Percentiles rank a stretch among this genome's conserved stretches.
phyloP scores from a whole-genome alignment of 805 yeast species.

The Candida morakotiae region DNA sequence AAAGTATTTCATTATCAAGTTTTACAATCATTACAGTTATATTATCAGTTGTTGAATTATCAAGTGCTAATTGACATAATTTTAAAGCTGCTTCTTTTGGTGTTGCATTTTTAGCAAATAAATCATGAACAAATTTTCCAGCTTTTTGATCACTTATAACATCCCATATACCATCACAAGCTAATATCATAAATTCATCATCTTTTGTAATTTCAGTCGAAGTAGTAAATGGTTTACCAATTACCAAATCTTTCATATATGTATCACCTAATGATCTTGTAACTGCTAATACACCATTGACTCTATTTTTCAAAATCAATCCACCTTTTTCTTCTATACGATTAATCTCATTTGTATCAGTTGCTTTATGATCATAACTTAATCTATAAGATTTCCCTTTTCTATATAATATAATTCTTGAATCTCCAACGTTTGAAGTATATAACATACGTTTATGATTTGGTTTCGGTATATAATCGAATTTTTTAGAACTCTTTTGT shows the following conservation, averaged over 20 bases:
- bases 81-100: conserved; percentile 65
- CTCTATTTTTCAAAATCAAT: conserved; percentile 81
- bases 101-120: conserved; percentile 35
- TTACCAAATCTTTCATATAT: conserved; percentile 85
- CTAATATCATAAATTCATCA: conserved; percentile 81
- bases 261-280: conserved; percentile 90
- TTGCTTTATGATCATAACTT: conserved; percentile 91
- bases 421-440: conserved; percentile 95
- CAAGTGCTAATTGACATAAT: conserved; percentile 71
- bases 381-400: conserved; percentile 72
- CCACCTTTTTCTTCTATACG: conserved; percentile 83
- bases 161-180: conserved; percentile 98
- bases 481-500: conserved; percentile 22
- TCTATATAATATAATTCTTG: conserved; percentile 76
- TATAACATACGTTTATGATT: conserved; percentile 71
- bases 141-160: conserved; percentile 84
- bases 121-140: conserved; percentile 59
- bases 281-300: conserved; percentile 93
- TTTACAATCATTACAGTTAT: conserved; percentile 87
- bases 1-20: conserved; percentile 45
- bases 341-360: conserved; percentile 71
- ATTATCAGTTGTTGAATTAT: conserved; percentile 81
- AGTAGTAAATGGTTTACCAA: conserved; percentile 90
- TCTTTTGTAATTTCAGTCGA: conserved; percentile 63
- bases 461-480: conserved; percentile 45